A percentile compares a stretch with the other conserved stretches of the same genome.
phyloP scores from a whole-genome alignment of 768 basidiomycete species.

The Lyophyllum shimeji region DNA sequence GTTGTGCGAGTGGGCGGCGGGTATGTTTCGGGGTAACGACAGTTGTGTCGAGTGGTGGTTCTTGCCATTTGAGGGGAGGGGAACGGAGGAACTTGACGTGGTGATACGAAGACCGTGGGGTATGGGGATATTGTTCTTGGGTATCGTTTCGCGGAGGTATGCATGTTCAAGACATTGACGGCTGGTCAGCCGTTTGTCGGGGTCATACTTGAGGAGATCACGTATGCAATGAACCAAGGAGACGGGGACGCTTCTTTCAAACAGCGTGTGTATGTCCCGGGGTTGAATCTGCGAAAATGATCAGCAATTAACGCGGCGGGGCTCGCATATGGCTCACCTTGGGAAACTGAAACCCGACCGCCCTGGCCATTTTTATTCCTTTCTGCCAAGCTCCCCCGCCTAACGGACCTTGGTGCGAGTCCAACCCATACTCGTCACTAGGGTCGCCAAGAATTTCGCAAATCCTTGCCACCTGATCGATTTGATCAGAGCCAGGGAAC shows the following conservation, averaged over 20 bases:
- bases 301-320: slow-evolving; percentile 6
- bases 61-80: slow-evolving; percentile 34
- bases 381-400: slow-evolving; percentile 90
- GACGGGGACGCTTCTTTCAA: slow-evolving; percentile 74
- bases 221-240: slow-evolving; percentile 90
- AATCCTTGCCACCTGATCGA: slow-evolving; percentile 90
- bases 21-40: slow-evolving; percentile 31
- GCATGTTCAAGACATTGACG: slow-evolving; percentile 84
- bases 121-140: slow-evolving; percentile 63
- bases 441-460: slow-evolving; percentile 95
- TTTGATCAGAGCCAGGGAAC: slow-evolving; percentile 91
- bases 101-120: slow-evolving; percentile 51
- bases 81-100: slow-evolving; percentile 33
- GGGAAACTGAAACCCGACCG: slow-evolving; percentile 84
- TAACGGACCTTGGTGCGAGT: slow-evolving; percentile 60
- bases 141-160: slow-evolving; percentile 82
- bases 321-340: slow-evolving; percentile 56
- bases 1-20: slow-evolving; percentile 29
- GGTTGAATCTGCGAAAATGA: slow-evolving; percentile 52
- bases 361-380: slow-evolving; percentile 85
- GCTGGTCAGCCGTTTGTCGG: slow-evolving; percentile 81
- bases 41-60: slow-evolving; percentile 31
- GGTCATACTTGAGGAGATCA: slow-evolving; percentile 91
- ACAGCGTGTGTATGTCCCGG: slow-evolving; percentile 67
- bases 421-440: slow-evolving; percentile 75